Evolutionary conservation across 352 stramenopile genomes (phyloP), one percentile per base, ranked within the genome.

Genomic region (Phytopythium kandeliae): DNA sequence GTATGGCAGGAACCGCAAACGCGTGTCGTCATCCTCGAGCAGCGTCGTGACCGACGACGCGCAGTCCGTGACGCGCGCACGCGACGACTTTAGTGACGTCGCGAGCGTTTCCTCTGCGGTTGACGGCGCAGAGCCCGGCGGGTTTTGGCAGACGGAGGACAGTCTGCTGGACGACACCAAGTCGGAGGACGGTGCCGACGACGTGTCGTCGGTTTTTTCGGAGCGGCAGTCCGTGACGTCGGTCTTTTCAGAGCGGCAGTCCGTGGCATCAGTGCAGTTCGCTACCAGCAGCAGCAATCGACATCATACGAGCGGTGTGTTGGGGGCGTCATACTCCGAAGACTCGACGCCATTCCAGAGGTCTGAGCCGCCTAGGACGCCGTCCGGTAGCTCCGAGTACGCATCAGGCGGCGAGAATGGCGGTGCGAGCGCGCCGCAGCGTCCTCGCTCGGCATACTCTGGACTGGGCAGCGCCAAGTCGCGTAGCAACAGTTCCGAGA

Each of bases 401-500:
- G 47, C 57, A 6, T 46, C 53, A 9, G 50, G 49, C 10, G 66
- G 70, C 19, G 50, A 62, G 12, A 57, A 67, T 7, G 57, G 59
- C 21, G 65, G 50, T n/a, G 62, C 83, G 13, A 88, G 66, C 48
- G 76, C 76, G 4, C 70, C 75, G 9, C 76, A 89, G 60, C 69
- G 69, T 7, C 67, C 84, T 31, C 73, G 78, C 1, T 78, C 76
- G 0, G 48, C 54, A 7, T 74, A 84, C 33, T 35, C 59, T 54
- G 62, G 61, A 44, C 31, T 79, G 12, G 77, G 76, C 74, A 77
- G 86, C 43, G 71, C 78, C 45, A 89, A 28, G 10, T 79, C 78
- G 36, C 77, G 86, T 22, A 89, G 48, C 34, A 92, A 42, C 28
- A 86, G 62, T 26, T 55, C 51, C 0, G 19, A 76, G 46, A 65